These are phyloP conservation scores for Magnusiomyces fungicola DNA, from an alignment of 1,139 yeast species.

Conservation along the genomic window DNA sequence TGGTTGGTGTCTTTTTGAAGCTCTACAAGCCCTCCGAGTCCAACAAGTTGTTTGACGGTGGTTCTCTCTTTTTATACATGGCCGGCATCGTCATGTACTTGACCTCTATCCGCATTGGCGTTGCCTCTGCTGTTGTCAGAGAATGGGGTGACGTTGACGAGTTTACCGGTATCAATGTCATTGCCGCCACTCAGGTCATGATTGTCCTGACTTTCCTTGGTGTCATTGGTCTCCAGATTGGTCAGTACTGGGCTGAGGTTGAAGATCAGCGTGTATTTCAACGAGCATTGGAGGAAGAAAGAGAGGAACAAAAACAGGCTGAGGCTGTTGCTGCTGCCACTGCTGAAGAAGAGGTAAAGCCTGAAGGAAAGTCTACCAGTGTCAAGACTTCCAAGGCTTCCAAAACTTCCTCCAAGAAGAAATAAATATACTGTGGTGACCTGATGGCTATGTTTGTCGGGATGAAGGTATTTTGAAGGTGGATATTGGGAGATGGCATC, in stretches of 20 bases:
- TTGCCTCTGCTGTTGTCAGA: constrained; percentile 58
- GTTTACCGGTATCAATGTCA: constrained; percentile 78
- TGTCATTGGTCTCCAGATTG: constrained; percentile 74
- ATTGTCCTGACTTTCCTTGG: constrained; percentile 66
- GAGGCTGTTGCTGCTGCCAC: constrained; percentile 3
- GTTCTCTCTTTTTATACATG: constrained; percentile 64
- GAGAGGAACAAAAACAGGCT: constrained; percentile 20
- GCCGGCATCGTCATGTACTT: constrained; percentile 69
- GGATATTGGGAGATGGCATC: no score
- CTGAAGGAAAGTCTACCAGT: neutral
- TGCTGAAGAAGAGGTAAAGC: neutral
- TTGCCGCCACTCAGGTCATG: constrained; percentile 85
- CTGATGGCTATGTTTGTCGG: no score
- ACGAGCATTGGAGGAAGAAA: constrained; percentile 28
- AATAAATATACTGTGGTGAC: no score
- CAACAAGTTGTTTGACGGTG: constrained; percentile 82
- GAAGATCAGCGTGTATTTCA: constrained; percentile 44
- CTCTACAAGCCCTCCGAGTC: constrained; percentile 81
- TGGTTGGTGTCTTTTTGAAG: constrained; percentile 67
- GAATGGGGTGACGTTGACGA: constrained; percentile 92
- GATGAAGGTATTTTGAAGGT: no score
- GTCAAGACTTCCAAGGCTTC: neutral
- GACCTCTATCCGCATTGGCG: constrained; percentile 80
- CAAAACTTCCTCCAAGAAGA: neutral
- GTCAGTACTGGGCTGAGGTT: constrained; percentile 83